Evolutionary conservation across 2,329 filamentous ascomycete species (phyloP), one percentile per base, ranked within the genome.

Genomic region (Rhexocercosporidium sp.): DNA sequence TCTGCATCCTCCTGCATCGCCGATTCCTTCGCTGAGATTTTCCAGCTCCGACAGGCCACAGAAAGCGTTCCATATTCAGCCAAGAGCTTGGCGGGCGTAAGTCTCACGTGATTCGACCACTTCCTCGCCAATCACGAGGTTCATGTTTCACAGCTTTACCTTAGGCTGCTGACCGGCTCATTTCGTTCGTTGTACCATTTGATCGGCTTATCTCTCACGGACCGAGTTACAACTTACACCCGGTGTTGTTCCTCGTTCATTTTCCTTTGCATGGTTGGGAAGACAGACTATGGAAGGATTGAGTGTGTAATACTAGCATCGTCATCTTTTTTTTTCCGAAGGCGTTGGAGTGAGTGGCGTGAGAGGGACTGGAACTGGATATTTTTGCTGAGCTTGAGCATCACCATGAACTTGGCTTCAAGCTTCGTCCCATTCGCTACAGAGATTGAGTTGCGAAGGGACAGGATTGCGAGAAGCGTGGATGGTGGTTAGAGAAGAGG

Each of bases 41-140:
- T 14, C 34, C 27, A 54, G 51, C 51, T 54, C 53, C 53, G 53
- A 57, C 53, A 57, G 53, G 53, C 31, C 53, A 51, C 47, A 29
- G 22, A 51, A n/a, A 51, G 14, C 25, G 47, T 51, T 51, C 47
- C 47, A 57, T 7, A 57, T 39, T 57, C 18, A 39, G 31, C 53
- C 29, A 57, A 39, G 31, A n/a, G 34, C 53, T 57, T 57, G 53
- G 53, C 53, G 22, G 39, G 20, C 7, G 12, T 22, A 39, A 14
- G 16, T 37, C 3, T 37, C 53, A 57, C 53, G 31, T 57, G 53
- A 46, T 27, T 39, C 53, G 53, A 31, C 53, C 14, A 57, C 31
- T 12, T 25, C 16, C 34, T 57, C 31, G 16, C 53, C 53, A 37
- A 57, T 57, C 53, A 57, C 53, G 31, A 57, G 16, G 31, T 37